Base-by-base conservation (phyloP, 306 rosid species). In the Vigna hirtella region DNA sequence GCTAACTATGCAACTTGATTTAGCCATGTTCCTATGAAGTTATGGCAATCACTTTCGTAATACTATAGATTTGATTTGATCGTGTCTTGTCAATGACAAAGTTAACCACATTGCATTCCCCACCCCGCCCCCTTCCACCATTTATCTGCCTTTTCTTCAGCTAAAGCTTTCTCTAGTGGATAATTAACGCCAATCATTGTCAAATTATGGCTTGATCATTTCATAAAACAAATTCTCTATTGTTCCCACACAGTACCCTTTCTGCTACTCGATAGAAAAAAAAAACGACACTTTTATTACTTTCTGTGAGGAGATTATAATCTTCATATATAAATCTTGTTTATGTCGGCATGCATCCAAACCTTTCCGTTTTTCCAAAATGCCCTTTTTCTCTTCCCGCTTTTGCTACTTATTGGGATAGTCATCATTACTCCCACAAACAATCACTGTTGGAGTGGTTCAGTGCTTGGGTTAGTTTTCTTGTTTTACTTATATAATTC, bases 361-460 rank as follows among this genome's bases (percentile, higher is more conserved):
- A 62, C 20, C 76, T 85, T 77, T 83, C 79, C 81, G 76, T 78
- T 74, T 63, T 52, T 69, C 83, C 52, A 74, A 63, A 77, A 34
- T 70, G 53, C 38, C 48, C 73, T 77, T 84, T 80, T 77, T 18
- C 13, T 26, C 70, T 24, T 7, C 24, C 16, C 10, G 40, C 40
- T 67, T 73, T 55, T 0, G 24, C 49, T 32, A 72, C 30, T 67
- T 28, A 49, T 66, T 79, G 80, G 76, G 83, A 72, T 69, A 6
- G 53, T 81, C 78, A 87, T 87, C 24, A 84, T 87, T 81, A 67
- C 65, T 72, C 82, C 88, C 86, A 76, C 77, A 82, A 71, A 79
- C 64, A 81, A 81, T 30, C 45, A 56, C 71, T 70, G 20, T 68
- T 66, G 81, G 79, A 74, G 86, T 65, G 36, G 74, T 69, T 77